Conservation (phyloP, 768 basidiomycete genomes). For the Hydnomerulius pinastri region DNA sequence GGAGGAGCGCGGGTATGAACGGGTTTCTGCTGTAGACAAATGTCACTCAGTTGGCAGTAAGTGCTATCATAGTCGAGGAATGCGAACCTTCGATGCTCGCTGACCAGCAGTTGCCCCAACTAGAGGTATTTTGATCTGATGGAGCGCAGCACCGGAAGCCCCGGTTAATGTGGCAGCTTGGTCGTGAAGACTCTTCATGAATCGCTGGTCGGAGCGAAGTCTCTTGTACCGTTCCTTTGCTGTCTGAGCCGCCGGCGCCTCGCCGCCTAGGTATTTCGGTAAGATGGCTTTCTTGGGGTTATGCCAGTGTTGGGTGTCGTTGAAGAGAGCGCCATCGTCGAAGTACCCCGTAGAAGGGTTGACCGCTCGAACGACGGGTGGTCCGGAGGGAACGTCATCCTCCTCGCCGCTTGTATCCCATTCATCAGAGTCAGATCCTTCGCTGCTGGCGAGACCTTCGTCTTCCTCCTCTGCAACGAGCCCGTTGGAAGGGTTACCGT, state of each 20-base stretch:
- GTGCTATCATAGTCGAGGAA: background rate
- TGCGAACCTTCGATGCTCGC: slow-evolving; percentile 11
- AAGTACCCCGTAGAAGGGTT: slow-evolving; percentile 23
- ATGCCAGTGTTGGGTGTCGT: slow-evolving; percentile 65
- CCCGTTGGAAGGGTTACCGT: slow-evolving; percentile 5
- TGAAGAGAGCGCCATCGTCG: slow-evolving; percentile 44
- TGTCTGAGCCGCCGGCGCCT: slow-evolving; percentile 31
- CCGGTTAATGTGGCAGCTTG: slow-evolving; percentile 68
- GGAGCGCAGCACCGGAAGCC: slow-evolving; percentile 53
- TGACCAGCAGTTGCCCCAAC: slow-evolving; percentile 29
- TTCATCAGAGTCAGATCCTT: slow-evolving; percentile 19
- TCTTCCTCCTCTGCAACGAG: slow-evolving; percentile 10
- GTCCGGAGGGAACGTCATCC: background rate
- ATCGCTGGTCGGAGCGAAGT: slow-evolving; percentile 51
- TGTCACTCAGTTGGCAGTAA: background rate
- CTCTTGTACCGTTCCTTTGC: slow-evolving; percentile 38
- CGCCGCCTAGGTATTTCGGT: slow-evolving; percentile 56
- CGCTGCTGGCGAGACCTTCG: slow-evolving; percentile 17
- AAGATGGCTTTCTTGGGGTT: slow-evolving; percentile 47
- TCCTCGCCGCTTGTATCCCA: slow-evolving; percentile 22
- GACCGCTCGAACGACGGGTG: background rate
- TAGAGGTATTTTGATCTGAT: slow-evolving; percentile 54
- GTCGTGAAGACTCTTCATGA: slow-evolving; percentile 56
- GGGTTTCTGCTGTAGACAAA: slow-evolving; percentile 16
- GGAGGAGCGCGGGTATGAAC: slow-evolving; percentile 19